phyloP scores from a whole-genome alignment of 257 asterid species.

The Datura wrightii region DNA sequence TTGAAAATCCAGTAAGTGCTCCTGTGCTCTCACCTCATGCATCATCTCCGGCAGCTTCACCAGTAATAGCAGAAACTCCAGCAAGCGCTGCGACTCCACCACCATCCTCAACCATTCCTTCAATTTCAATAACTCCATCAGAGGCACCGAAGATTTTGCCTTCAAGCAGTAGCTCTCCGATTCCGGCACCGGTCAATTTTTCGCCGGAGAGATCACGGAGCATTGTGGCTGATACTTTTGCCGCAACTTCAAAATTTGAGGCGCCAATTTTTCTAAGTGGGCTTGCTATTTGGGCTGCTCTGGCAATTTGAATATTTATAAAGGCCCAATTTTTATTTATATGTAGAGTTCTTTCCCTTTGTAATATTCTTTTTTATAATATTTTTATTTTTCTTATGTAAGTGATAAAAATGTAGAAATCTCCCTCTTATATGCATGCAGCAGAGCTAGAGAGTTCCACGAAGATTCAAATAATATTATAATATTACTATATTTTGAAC shows the following conservation, averaged over 20 bases:
- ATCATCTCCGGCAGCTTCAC: conserved; percentile 46
- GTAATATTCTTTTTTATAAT: background rate
- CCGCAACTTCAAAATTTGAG: conserved; percentile 36
- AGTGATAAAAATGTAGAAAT: background rate
- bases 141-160: conserved; percentile 52
- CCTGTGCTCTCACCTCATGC: conserved; percentile 39
- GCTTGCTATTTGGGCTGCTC: conserved; percentile 52
- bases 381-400: background rate
- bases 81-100: conserved; percentile 42
- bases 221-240: conserved; percentile 52
- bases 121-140: conserved; percentile 51
- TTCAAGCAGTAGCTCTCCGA: conserved; percentile 46
- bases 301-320: conserved; percentile 40
- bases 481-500: background rate
- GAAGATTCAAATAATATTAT: background rate
- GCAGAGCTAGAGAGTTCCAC: background rate
- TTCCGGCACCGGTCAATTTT: conserved; percentile 47
- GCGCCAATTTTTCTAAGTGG: conserved; percentile 45
- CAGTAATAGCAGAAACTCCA: conserved; percentile 47
- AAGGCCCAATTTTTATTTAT: background rate
- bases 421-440: background rate
- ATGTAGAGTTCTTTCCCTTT: background rate
- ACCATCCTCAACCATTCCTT: conserved; percentile 44
- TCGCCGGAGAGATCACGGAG: conserved; percentile 56
- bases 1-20: conserved; percentile 52